A percentile compares a stretch with the other conserved stretches of the same genome.
phyloP scores from a whole-genome alignment of 2,329 filamentous ascomycete species.

The Arthrobotrys sphaeroides region DNA sequence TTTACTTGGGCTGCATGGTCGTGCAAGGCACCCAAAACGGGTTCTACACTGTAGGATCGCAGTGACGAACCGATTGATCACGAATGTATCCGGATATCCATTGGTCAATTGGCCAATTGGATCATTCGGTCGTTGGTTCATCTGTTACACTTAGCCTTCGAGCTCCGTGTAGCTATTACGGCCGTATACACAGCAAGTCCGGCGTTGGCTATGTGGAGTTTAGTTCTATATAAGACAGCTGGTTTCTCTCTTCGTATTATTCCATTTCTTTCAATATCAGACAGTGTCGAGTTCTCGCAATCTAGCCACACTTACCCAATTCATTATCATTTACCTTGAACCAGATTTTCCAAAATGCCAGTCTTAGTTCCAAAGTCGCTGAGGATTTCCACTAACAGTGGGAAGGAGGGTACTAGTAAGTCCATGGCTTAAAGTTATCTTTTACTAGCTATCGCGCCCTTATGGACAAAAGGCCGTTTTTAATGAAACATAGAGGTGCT shows the following conservation, averaged over 20 bases:
- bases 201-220: too few species aligned
- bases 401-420: slow-evolving; percentile 19
- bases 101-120: neutral
- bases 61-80: neutral
- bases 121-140: neutral
- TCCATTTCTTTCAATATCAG: too few species aligned
- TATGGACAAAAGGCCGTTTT: too few species aligned
- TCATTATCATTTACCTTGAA: neutral
- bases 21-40: neutral
- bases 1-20: too few species aligned
- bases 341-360: slow-evolving; percentile 21
- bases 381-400: slow-evolving; percentile 10
- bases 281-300: too few species aligned
- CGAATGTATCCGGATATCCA: too few species aligned
- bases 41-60: neutral
- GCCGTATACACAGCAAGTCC: too few species aligned
- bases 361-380: slow-evolving; percentile 4
- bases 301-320: neutral
- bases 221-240: neutral
- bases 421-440: too few species aligned
- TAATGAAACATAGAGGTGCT: too few species aligned
- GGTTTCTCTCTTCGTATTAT: neutral
- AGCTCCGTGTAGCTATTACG: too few species aligned
- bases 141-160: neutral
- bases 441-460: too few species aligned